These are phyloP conservation scores for Rhamnella rubrinervis DNA, from an alignment of 331 rosid genomes.

Conservation along the genomic window DNA sequence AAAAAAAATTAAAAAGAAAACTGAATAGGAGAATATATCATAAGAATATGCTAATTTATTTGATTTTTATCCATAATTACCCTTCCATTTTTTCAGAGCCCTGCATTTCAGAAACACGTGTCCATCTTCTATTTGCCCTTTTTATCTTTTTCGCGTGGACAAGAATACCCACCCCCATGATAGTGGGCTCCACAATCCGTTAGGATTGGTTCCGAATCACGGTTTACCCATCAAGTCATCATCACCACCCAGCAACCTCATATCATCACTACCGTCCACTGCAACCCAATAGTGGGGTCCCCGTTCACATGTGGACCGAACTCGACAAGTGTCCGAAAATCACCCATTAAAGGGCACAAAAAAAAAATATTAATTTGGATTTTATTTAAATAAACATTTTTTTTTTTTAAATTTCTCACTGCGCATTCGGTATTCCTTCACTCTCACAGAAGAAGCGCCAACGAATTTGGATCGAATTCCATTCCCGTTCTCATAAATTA, in stretches of 20 bases:
- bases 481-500: not conserved
- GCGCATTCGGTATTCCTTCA: not conserved
- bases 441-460: constrained; percentile 50
- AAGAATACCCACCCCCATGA: not conserved
- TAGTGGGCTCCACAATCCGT: constrained; percentile 3
- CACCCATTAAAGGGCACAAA: too few relatives aligned
- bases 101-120: not conserved
- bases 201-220: not conserved
- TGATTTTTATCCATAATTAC: too few relatives aligned
- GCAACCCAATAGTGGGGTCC: not conserved
- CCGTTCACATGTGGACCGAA: not conserved
- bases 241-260: not conserved
- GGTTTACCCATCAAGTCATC: not conserved
- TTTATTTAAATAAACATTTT: too few relatives aligned
- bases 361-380: too few relatives aligned
- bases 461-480: constrained; percentile 55
- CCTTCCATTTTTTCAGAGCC: not conserved
- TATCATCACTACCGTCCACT: not conserved
- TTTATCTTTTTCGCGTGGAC: not conserved
- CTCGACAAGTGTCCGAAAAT: constrained; percentile 5
- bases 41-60: not conserved
- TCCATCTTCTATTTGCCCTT: too few relatives aligned
- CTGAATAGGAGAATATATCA: not conserved
- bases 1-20: too few relatives aligned
- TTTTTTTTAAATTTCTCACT: not conserved